Evolutionary conservation across 2,329 filamentous ascomycete genomes (phyloP), one percentile per base, ranked within the genome.

Genomic region (Exophiala bonariae): DNA sequence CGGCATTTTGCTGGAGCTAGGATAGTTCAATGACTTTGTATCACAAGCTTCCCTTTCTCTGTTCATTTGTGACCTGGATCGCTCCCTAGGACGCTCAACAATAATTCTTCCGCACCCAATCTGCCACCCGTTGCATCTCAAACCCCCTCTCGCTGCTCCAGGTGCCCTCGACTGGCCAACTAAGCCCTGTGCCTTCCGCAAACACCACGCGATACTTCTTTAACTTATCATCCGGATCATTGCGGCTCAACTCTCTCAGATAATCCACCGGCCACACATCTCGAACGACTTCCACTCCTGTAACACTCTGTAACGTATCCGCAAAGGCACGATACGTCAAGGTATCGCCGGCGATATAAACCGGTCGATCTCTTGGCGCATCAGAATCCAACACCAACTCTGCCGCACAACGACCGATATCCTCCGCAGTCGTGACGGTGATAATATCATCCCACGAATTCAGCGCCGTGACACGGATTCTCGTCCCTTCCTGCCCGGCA

Each of bases 161-260:
- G 6, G 80, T 84, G 51, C 59, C 60, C 8, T 69, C 61, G 59
- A 71, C 66, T 6, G 76, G 72, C 83, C 83, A 87, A 31, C 73
- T 74, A 4, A 85, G 76, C 0, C 83, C 83, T 6, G 63, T 67
- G 0, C 79, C 80, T 44, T 76, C 67, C 1, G 75, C 80, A 69
- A 86, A 86, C 0, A 82, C 76, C 51, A 77, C 67, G 17, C 79
- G 69, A 63, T 87, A 87, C 66, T 80, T 85, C 56, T 73, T 71
- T 59, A 84, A 68, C 2, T 59, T 60, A 57, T 79, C 71, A 0
- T 64, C 66, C 0, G 77, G 74, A 4, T 80, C 71, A 9, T 63
- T 61, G 16, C 57, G 59, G 55, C 83, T 61, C 54, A 79, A 74
- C 4, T 60, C 58, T 54, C 65, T 63, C 55, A 85, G 61, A 36